A percentile compares a stretch with the other conserved stretches of the same genome.
Conservation (phyloP, 169 alveolate genomes). For the Eimeria maxima region DNA sequence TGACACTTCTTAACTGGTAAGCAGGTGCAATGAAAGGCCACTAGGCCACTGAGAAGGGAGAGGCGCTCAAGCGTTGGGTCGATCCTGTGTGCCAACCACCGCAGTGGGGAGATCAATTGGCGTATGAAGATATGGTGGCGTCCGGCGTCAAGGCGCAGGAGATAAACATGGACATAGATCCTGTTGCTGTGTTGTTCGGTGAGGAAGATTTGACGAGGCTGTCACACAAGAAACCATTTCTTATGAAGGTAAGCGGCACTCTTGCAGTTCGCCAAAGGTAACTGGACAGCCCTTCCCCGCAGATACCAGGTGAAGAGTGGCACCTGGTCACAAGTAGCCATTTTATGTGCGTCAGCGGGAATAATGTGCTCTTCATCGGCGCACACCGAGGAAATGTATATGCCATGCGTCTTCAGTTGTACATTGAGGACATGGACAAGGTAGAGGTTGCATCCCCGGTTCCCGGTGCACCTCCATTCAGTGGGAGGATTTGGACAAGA, state of each 20-base stretch:
- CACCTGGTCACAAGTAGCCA: not conserved
- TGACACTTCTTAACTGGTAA: not conserved
- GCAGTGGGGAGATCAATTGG: conserved; percentile 59
- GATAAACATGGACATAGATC: conserved; percentile 26
- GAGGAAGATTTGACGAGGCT: conserved; percentile 22
- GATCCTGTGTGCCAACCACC: not conserved
- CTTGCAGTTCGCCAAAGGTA: not conserved
- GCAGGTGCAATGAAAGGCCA: not conserved
- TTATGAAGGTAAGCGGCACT: conserved; percentile 33
- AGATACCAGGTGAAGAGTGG: not conserved
- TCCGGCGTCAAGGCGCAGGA: conserved; percentile 55
- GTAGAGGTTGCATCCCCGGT: conserved; percentile 66
- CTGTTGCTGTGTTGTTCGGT: conserved; percentile 35
- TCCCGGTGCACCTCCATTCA: conserved; percentile 69
- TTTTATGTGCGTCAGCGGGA: not conserved
- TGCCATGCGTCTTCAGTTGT: conserved; percentile 39
- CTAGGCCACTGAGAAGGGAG: not conserved
- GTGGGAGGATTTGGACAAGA: conserved; percentile 59
- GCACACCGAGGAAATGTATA: not conserved
- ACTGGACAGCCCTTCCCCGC: not conserved
- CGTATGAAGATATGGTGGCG: conserved; percentile 41
- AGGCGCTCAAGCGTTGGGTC: not conserved
- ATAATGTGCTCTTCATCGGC: not conserved
- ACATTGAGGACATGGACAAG: conserved; percentile 56
- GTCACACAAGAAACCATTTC: conserved; percentile 48